Conservation (phyloP, 768 basidiomycete genomes). For the Russula brevipes region DNA sequence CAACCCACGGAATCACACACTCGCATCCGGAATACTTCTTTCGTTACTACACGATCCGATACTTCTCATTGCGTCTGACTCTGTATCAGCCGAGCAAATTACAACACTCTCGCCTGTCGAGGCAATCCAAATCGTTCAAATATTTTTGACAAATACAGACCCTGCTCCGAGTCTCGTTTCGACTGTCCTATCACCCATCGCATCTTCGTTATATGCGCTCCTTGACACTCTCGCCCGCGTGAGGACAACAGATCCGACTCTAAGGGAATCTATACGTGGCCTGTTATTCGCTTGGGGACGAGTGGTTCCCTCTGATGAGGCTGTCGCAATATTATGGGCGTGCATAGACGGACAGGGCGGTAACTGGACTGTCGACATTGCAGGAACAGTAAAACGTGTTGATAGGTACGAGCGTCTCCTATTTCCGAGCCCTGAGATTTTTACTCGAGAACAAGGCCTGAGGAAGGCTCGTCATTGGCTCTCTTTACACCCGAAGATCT, state of each 20-base stretch:
- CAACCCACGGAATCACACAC: conserved; percentile 27
- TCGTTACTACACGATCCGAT: conserved; percentile 53
- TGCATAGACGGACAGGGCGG: conserved; percentile 48
- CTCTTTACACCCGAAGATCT: conserved; percentile 52
- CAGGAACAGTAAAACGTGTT: conserved; percentile 44
- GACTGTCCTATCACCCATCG: conserved; percentile 59
- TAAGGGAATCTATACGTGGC: conserved; percentile 54
- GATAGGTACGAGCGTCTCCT: conserved; percentile 39
- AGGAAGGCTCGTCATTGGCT: conserved; percentile 30
- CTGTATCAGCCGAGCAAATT: conserved; percentile 6
- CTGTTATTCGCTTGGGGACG: conserved; percentile 74
- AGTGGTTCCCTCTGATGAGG: conserved; percentile 50
- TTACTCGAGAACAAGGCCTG: conserved; percentile 23
- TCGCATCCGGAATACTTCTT: conserved; percentile 39
- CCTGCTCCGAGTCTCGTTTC: conserved; percentile 68
- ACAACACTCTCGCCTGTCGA: conserved; percentile 30
- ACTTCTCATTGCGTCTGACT: conserved; percentile 24
- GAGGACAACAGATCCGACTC: conserved; percentile 58
- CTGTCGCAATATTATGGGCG: conserved; percentile 51
- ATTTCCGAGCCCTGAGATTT: not conserved
- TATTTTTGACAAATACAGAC: conserved; percentile 68
- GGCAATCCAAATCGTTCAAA: conserved; percentile 48
- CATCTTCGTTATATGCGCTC: conserved; percentile 62
- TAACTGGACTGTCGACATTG: conserved; percentile 53
- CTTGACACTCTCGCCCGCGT: conserved; percentile 46